Evolutionary conservation across 2,329 filamentous ascomycete species (phyloP).

Genomic region (Aspergillus texensis): DNA sequence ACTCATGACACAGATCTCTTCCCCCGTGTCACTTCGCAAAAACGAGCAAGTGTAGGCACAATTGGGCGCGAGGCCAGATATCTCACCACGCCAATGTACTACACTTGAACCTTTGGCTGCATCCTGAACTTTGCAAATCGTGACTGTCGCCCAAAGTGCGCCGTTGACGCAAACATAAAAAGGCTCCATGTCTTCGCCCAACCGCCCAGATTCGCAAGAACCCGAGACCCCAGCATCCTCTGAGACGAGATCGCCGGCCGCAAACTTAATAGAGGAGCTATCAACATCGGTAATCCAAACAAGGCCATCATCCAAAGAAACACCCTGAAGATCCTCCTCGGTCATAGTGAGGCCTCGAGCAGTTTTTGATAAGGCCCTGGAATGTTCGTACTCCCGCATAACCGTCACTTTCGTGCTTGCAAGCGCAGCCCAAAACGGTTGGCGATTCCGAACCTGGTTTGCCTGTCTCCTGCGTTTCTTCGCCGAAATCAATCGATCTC

Average conservation of each 20-base stretch:
- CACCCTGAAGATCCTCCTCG: conserved; percentile 46
- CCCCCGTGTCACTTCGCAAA: conserved; percentile 57
- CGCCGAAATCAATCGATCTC: conserved; percentile 61
- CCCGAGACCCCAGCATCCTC: conserved; percentile 37
- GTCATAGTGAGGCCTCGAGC: conserved; percentile 42
- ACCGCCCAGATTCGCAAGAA: conserved; percentile 30
- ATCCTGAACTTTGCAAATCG: conserved; percentile 52
- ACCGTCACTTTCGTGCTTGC: conserved; percentile 97
- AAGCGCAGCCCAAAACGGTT: conserved; percentile 91
- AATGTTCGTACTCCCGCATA: conserved; percentile 86
- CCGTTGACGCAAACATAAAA: conserved; percentile 69
- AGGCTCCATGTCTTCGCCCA: conserved; percentile 52
- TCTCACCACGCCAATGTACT: conserved; percentile 61
- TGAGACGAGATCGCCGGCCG: conserved; percentile 44
- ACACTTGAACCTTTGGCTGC: conserved; percentile 47
- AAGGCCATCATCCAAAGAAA: conserved; percentile 45
- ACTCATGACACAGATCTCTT: conserved; percentile 62
- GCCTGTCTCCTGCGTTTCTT: conserved; percentile 91
- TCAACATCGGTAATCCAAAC: conserved; percentile 52
- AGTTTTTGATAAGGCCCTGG: conserved; percentile 52
- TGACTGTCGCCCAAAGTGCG: conserved; percentile 65
- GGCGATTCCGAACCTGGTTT: conserved; percentile 84
- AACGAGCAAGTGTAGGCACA: conserved; percentile 68
- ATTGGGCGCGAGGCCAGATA: conserved; percentile 65
- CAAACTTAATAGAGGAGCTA: conserved; percentile 51